Base-by-base conservation (phyloP, 768 basidiomycete species). In the Boletellus ananas region DNA sequence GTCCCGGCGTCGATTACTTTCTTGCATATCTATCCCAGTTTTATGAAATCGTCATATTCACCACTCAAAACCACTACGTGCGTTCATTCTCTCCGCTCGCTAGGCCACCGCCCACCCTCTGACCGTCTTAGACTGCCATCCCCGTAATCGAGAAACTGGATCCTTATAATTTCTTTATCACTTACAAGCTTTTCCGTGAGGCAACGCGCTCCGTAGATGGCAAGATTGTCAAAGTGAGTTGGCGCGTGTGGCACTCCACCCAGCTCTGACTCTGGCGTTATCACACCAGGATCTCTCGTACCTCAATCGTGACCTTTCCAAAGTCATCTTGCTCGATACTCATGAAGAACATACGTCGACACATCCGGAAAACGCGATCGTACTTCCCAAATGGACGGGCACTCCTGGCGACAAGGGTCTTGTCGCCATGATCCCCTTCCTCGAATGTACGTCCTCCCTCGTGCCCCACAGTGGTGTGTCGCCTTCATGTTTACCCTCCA, bases 1-100 rank as follows among this genome's bases (percentile, higher is more conserved):
- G 96, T 31, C 95, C 96, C 1, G 96, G 96, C 4, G 90, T 94
- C 14, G 96, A 99, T 65, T 98, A 99, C 72, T 99, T 99, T 80
- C 77, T 99, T 31, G 94, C 83, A 23, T 99, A 99, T 67, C 81
- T 99, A 42, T 91, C 93, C 0, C 95, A 97, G 63, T 99, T 98
- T 74, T 99, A 93, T 66, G 96, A 99, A 74, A 82, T 98, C 50
- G 95, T 98, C 31, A 76, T 99, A 47, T 99, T 98, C 73, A 98
- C 94, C 10, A 79, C 84, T 16, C 92, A 95, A 71, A 80, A 89
- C 49, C 76, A 80, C 61, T 97, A 95, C 68, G 94, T 95, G 57
- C 43, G 90, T 79, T 34, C 34, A 27, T 46, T 23, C 45, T 3
- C 37, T 43, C 47, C 33, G 6, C 33, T 12, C 14, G 11, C 18